phyloP scores from a whole-genome alignment of 345 rosid species.

The Nasturtium officinale region DNA sequence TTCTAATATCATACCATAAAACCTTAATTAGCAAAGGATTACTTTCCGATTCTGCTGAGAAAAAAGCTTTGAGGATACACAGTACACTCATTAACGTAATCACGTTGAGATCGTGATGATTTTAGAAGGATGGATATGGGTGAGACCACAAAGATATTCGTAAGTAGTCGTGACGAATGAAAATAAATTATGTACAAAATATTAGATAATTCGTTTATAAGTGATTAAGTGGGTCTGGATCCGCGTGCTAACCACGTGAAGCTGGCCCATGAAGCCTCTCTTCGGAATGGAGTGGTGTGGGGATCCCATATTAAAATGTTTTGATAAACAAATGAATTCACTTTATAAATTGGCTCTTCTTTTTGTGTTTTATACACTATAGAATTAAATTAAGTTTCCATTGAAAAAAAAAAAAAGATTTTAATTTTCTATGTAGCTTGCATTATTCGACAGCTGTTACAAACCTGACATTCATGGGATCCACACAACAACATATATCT shows the following conservation, averaged over 20 bases:
- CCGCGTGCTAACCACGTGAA: constrained; percentile 31
- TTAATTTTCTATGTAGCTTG: not conserved
- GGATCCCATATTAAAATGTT: constrained; percentile 2
- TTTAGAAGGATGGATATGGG: constrained; percentile 16
- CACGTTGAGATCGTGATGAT: constrained; percentile 12
- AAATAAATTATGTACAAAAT: not conserved
- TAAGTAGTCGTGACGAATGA: constrained; percentile 2
- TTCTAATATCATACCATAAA: not conserved
- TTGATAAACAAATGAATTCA: not conserved
- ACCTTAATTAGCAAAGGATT: not conserved
- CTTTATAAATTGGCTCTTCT: not conserved
- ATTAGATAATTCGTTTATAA: constrained; percentile 1
- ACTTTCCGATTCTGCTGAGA: not conserved
- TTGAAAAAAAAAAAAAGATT: too few species aligned
- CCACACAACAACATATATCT: constrained; percentile 1
- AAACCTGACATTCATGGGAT: constrained; percentile 25
- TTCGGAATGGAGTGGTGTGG: constrained; percentile 5
- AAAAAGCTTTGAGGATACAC: not conserved
- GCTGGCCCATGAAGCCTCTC: constrained; percentile 17
- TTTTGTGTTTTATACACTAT: constrained; percentile 3
- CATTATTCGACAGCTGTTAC: constrained; percentile 27
- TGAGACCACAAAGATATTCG: constrained; percentile 27
- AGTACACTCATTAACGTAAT: not conserved
- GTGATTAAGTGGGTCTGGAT: constrained; percentile 20
- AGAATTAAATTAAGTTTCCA: too few species aligned